Percentiles rank a stretch among this genome's conserved stretches.
Evolutionary conservation across 164 flowering plant species (phyloP).

Genomic region (Cinnamomum chago): DNA sequence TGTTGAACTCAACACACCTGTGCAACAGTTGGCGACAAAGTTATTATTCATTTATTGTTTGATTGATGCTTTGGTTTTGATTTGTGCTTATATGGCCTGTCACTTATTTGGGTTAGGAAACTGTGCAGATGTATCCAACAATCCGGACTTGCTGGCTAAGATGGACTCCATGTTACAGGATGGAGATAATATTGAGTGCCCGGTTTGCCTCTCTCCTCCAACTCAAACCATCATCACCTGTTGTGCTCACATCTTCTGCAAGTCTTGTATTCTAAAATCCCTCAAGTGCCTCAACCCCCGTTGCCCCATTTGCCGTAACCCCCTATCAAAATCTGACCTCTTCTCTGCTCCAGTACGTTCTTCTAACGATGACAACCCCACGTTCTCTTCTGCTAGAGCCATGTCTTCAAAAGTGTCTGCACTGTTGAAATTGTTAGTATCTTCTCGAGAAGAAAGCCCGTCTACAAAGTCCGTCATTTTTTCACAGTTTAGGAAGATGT

Average conservation of each 20-base stretch:
- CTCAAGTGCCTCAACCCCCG: constrained; percentile 43
- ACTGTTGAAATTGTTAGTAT: constrained; percentile 52
- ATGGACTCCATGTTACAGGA: constrained; percentile 69
- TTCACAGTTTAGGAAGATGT: constrained; percentile 83
- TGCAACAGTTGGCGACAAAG: too few relatives aligned
- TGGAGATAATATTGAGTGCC: constrained; percentile 85
- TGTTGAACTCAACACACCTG: too few relatives aligned
- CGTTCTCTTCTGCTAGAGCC: constrained; percentile 11
- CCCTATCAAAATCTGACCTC: constrained; percentile 62
- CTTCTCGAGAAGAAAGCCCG: constrained; percentile 43
- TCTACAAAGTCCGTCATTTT: constrained; percentile 66
- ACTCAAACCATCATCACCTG: constrained; percentile 54
- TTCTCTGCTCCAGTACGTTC: constrained; percentile 63
- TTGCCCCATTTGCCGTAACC: constrained; percentile 81
- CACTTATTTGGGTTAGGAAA: not conserved
- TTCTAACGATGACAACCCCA: constrained; percentile 13
- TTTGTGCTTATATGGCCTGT: not conserved
- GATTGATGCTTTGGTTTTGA: not conserved
- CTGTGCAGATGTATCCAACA: constrained; percentile 68
- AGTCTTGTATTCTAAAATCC: constrained; percentile 61
- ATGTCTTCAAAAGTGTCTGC: constrained; percentile 64
- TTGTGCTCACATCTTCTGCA: constrained; percentile 89
- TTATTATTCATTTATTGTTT: not conserved
- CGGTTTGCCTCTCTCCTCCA: constrained; percentile 83
- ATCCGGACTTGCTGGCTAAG: constrained; percentile 70